These are phyloP conservation scores for Begonia fuchsioides DNA, from an alignment of 306 rosid species.

Conservation along the genomic window DNA sequence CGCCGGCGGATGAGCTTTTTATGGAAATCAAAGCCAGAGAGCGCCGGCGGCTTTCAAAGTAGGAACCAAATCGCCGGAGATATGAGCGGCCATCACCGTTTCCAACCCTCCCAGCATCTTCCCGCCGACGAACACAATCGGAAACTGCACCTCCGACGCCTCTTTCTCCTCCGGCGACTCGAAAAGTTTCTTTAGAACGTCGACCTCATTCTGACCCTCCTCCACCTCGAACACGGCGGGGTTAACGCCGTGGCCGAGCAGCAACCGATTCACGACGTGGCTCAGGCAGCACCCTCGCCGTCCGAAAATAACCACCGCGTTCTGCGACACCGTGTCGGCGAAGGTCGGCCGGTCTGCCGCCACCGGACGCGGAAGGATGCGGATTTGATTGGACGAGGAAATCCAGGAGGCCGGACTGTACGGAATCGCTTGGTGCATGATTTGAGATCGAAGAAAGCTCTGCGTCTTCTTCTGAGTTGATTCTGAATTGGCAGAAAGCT, in stretches of 20 bases:
- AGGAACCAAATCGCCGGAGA: constrained; percentile 82
- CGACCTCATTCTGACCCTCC: constrained; percentile 29
- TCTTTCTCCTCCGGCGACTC: neutral
- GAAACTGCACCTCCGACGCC: constrained; percentile 28
- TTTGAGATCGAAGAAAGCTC: constrained; percentile 4
- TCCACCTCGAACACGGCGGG: constrained; percentile 58
- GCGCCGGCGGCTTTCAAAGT: constrained; percentile 82
- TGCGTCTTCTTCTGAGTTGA: neutral
- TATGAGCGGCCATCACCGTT: constrained; percentile 72
- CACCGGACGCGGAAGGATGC: neutral
- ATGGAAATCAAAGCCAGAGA: constrained; percentile 56
- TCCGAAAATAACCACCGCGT: constrained; percentile 61
- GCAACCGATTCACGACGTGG: constrained; percentile 55
- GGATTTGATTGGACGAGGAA: too few relatives aligned
- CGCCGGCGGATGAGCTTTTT: too few relatives aligned
- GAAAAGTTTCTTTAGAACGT: constrained; percentile 21
- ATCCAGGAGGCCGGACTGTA: constrained; percentile 16
- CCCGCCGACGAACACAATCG: constrained; percentile 81
- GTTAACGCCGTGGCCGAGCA: constrained; percentile 76
- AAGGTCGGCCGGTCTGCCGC: constrained; percentile 6
- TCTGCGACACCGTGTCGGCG: constrained; percentile 31
- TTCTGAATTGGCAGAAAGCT: neutral
- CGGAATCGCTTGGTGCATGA: constrained; percentile 83
- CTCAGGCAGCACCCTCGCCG: constrained; percentile 77
- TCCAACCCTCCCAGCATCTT: constrained; percentile 86